Evolutionary conservation across 805 yeast genomes (phyloP), one percentile per base, ranked within the genome.

Genomic region (Yueomyces sinensis): DNA sequence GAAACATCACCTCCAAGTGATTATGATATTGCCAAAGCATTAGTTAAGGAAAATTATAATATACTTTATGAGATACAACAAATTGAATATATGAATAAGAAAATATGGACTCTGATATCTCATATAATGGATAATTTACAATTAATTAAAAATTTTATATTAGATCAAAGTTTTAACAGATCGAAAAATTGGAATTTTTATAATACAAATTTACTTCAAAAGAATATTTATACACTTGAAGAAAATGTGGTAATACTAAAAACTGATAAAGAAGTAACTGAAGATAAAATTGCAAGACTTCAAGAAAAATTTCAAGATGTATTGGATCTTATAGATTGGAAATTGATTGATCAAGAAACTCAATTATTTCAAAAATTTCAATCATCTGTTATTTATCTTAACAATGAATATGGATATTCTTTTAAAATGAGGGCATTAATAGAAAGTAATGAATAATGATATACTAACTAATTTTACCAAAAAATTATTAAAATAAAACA

Each of bases 21-120:
- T n/a, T n/a, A n/a, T n/a, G n/a, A n/a, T n/a, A n/a, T n/a, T n/a
- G n/a, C n/a, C n/a, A n/a, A n/a, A n/a, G n/a, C n/a, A 28, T 36
- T 55, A 19, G 40, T 48, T 3, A 34, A 37, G 29, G 56, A 50
- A 31, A 55, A 55, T 32, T 54, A 46, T 34, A 32, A 40, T 14
- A 33, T 54, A 4, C 28, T 55, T 5, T 52, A 51, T 31, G 45
- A 51, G 31, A 52, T 55, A 30, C 50, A 53, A 35, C 46, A 50
- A 28, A 49, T 50, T 23, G 56, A 52, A 33, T 54, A 48, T 32
- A 36, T 53, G 19, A 44, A 50, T 34, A 38, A 32, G 18, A 49
- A 49, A 33, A 39, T 53, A 13, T 39, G 49, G 41, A 29, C 32
- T 9, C 38, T 54, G 13, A 49, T 54, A 3, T 43, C 43, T 33